Base-by-base conservation (phyloP, 1,139 yeast species). In the Taphrina communis region DNA sequence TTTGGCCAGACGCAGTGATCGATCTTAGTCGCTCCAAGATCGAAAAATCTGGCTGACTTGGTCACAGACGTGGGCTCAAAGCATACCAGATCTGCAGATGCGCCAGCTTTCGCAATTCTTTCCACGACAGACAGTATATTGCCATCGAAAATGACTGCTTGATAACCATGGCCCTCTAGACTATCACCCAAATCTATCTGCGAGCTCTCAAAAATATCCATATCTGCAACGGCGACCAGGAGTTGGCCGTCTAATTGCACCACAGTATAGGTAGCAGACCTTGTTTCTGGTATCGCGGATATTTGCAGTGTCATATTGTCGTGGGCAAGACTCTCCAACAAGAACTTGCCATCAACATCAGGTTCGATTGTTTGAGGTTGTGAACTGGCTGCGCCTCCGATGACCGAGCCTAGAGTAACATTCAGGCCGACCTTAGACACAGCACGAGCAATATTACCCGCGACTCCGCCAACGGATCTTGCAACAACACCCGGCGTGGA, bases 381-480 rank as follows among this genome's bases (percentile, higher is more conserved):
- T 21, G 36, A 14, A 1, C 38, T 3, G n/a, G 48, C 14, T 17
- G 53, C 7, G 14, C 52, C 75, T 0, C 89, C 90, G 25, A 90
- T 83, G 3, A 84, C 78, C 0, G 92, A 86, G 0, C 90, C 80
- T 7, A 91, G 80, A 41, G 85, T 81, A 3, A 82, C 74, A 0
- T 78, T 17, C 9, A 44, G 17, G 42, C 60, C 70, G 5, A 36
- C 17, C 11, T 38, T 36, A 5, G 68, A 36, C 35, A 63, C 65
- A 6, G 71, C 68, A 21, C 84, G 75, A 0, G 90, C 86, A 19
- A 90, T 86, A 74, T 91, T 92, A 75, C 84, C 87, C 0, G 91
- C 97, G 0, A 91, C 97, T 0, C 97, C 97, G 0, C 97, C 97
- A 9, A 90, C 77, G 0, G 89, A 82, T 6, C 86, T 82, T 1